Conservation (phyloP, 805 yeast genomes). For the Millerozyma acaciae region DNA sequence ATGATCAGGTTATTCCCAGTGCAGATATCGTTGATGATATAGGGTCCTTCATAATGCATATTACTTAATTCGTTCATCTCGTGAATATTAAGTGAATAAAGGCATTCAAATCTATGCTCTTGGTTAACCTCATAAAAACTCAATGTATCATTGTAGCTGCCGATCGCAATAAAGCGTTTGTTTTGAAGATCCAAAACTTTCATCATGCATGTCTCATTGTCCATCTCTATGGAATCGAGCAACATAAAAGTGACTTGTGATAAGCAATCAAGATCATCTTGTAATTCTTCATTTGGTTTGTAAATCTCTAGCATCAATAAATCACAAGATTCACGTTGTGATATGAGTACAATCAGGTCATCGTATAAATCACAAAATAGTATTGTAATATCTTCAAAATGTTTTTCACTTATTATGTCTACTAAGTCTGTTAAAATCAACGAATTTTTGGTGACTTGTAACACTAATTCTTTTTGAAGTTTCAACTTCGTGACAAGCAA, state of each 20-base stretch:
- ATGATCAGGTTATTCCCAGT: too few species aligned
- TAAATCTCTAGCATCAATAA: conserved; percentile 3
- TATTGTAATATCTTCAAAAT: conserved; percentile 9
- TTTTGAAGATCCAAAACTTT: conserved; percentile 5
- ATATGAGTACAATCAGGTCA: conserved; percentile 11
- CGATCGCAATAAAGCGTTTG: conserved; percentile 8
- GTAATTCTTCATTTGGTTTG: conserved; percentile 1
- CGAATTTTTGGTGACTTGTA: conserved; percentile 24
- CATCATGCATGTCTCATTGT: conserved; percentile 12
- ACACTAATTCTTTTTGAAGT: conserved; percentile 8
- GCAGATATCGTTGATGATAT: too few species aligned
- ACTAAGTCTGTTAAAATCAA: conserved; percentile 20
- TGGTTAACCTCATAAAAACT: conserved; percentile 1
- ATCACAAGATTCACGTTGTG: too few species aligned
- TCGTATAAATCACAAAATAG: conserved; percentile 10
- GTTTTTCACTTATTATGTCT: conserved; percentile 5
- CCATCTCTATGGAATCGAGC: neutral
- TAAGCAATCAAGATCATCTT: neutral
- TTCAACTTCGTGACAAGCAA: conserved; percentile 10
- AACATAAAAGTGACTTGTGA: neutral
- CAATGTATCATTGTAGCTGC: conserved; percentile 17
- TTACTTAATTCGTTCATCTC: too few species aligned
- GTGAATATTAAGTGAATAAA: too few species aligned
- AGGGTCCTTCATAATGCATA: too few species aligned
- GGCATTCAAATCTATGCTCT: neutral